Conservation (phyloP, 2,329 filamentous ascomycete species). For the Phaeomoniella chlamydospora region DNA sequence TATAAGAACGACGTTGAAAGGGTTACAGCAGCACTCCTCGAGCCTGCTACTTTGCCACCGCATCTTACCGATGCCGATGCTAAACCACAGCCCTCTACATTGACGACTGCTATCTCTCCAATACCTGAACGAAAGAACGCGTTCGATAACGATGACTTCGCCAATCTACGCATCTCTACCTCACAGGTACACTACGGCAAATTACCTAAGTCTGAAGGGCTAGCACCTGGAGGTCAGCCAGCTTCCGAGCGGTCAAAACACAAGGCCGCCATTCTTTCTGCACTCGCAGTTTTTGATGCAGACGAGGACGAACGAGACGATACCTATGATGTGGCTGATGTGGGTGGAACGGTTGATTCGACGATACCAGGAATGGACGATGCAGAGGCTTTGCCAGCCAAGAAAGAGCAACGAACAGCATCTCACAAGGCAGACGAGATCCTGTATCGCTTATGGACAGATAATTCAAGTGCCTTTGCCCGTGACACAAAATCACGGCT, state of each 20-base stretch:
- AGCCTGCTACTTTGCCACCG: slow-evolving; percentile 52
- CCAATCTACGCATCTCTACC: slow-evolving; percentile 51
- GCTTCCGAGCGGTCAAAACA: slow-evolving; percentile 44
- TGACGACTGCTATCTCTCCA: slow-evolving; percentile 3
- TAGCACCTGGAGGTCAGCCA: slow-evolving; percentile 4
- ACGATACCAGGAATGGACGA: slow-evolving; percentile 30
- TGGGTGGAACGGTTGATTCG: slow-evolving; percentile 73
- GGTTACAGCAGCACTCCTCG: slow-evolving; percentile 67
- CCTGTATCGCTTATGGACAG: slow-evolving; percentile 59
- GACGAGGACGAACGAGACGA: slow-evolving; percentile 96
- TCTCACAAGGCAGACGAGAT: slow-evolving; percentile 39
- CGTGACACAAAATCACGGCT: slow-evolving; percentile 58
- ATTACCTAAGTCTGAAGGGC: slow-evolving; percentile 8
- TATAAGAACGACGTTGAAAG: slow-evolving; percentile 66
- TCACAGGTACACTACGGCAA: slow-evolving; percentile 70
- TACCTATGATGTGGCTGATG: slow-evolving; percentile 85
- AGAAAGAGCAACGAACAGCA: slow-evolving; percentile 8
- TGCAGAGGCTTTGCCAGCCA: slow-evolving; percentile 16
- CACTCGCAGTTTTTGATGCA: slow-evolving; percentile 75
- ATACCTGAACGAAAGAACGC: slow-evolving; percentile 53
- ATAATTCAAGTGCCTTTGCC: slow-evolving; percentile 50
- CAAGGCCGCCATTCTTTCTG: slow-evolving; percentile 78
- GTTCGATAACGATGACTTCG: slow-evolving; percentile 69
- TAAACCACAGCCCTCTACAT: slow-evolving; percentile 18
- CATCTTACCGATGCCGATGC: slow-evolving; percentile 49